These are phyloP conservation scores for Clitopilus passeckerianus DNA, from an alignment of 768 basidiomycete species.

Conservation along the genomic window DNA sequence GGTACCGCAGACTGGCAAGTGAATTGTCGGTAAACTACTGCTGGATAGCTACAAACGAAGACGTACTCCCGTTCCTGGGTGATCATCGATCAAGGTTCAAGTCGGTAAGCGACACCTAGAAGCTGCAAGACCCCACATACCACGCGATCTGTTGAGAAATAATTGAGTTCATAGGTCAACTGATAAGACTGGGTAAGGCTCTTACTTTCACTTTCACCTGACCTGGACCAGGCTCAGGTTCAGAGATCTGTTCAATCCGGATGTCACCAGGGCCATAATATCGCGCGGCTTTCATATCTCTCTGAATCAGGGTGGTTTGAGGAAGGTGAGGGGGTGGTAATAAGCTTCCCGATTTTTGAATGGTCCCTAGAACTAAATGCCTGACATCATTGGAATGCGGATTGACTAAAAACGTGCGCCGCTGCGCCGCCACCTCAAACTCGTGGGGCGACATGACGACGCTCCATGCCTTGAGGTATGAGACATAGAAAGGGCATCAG, in stretches of 20 bases:
- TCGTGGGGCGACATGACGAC: no score
- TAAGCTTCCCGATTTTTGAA: no score
- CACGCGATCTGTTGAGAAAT: neutral
- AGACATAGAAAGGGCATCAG: no score
- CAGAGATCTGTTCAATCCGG: constrained; percentile 35
- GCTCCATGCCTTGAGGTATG: no score
- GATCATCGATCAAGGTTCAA: no score
- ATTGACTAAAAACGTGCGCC: no score
- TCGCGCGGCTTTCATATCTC: constrained; percentile 37
- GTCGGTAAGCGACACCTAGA: no score
- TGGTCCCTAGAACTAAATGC: no score
- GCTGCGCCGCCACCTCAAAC: no score
- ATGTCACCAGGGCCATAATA: constrained; percentile 40
- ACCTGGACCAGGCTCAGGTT: constrained; percentile 26
- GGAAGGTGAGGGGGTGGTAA: no score
- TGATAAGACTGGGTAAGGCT: no score
- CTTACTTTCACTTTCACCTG: constrained; percentile 41
- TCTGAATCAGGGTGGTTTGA: neutral
- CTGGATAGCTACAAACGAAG: neutral
- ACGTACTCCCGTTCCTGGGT: constrained; percentile 27
- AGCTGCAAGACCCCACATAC: neutral
- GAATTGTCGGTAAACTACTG: neutral
- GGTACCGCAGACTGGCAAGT: constrained; percentile 34
- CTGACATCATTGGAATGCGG: no score
- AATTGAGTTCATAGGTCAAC: neutral